A percentile compares a stretch with the other conserved stretches of the same genome.
Conservation (phyloP, 805 yeast genomes). For the Isabelozyma rhagii region DNA sequence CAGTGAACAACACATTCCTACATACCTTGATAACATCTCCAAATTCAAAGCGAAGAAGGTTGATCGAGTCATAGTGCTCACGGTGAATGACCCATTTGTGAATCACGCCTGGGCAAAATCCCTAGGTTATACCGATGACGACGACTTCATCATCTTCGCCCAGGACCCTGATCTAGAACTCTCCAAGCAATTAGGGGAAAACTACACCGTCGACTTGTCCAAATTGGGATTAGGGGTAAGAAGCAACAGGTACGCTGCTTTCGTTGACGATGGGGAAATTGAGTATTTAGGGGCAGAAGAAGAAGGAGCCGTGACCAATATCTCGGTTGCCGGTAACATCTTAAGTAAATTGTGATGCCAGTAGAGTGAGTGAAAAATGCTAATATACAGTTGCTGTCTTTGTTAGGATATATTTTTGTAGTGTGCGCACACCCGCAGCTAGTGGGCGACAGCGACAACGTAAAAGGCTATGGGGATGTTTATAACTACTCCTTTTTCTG, state of each 20-base stretch:
- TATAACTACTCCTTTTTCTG: neutral
- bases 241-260: conserved; percentile 69
- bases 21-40: conserved; percentile 47
- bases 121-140: conserved; percentile 35
- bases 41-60: conserved; percentile 59
- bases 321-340: conserved; percentile 20
- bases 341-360: conserved; percentile 15
- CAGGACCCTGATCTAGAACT: conserved; percentile 63
- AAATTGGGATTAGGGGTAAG: conserved; percentile 55
- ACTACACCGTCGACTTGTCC: conserved; percentile 45
- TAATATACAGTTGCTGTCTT: neutral
- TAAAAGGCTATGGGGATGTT: neutral
- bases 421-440: neutral
- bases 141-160: conserved; percentile 49
- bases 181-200: conserved; percentile 57
- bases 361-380: neutral
- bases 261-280: conserved; percentile 52
- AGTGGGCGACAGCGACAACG: neutral
- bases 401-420: neutral
- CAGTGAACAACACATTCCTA: conserved; percentile 69
- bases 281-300: conserved; percentile 28
- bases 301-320: conserved; percentile 20
- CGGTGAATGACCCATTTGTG: conserved; percentile 73
- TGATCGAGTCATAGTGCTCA: conserved; percentile 58
- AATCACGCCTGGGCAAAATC: conserved; percentile 65